phyloP scores from a whole-genome alignment of 306 rosid genomes.

The Medicago ruthenica region DNA sequence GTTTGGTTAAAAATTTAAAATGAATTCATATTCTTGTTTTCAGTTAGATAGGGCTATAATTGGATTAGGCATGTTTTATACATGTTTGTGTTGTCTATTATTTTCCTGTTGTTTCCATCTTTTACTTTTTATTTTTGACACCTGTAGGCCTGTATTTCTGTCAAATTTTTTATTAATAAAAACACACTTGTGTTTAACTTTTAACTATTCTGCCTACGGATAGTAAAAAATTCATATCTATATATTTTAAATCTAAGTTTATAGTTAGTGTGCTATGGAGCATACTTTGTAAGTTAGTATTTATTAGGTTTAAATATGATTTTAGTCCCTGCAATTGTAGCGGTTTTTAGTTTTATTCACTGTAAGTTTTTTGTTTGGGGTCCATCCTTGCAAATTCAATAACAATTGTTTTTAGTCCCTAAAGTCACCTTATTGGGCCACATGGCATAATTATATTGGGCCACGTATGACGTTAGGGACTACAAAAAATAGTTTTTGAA shows the following conservation, averaged over 20 bases:
- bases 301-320: too few species aligned
- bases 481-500: too few species aligned
- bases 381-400: too few species aligned
- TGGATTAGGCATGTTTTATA: conserved; percentile 36
- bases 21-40: conserved; percentile 8
- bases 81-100: background rate
- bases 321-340: too few species aligned
- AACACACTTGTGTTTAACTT: background rate
- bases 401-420: too few species aligned
- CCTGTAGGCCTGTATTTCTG: background rate
- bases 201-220: background rate
- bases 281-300: conserved; percentile 15
- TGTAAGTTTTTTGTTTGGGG: too few species aligned
- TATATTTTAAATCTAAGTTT: background rate
- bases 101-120: conserved; percentile 31
- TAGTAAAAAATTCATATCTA: background rate
- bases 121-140: background rate
- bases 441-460: too few species aligned
- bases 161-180: conserved; percentile 19
- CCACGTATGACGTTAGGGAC: too few species aligned
- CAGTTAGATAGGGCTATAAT: conserved; percentile 18
- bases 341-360: too few species aligned
- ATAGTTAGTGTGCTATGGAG: background rate
- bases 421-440: too few species aligned
- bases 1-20: conserved; percentile 28